Percentiles rank a stretch among this genome's conserved stretches.
phyloP scores from a whole-genome alignment of 495 filamentous ascomycete genomes.

The Parmelia sp. region DNA sequence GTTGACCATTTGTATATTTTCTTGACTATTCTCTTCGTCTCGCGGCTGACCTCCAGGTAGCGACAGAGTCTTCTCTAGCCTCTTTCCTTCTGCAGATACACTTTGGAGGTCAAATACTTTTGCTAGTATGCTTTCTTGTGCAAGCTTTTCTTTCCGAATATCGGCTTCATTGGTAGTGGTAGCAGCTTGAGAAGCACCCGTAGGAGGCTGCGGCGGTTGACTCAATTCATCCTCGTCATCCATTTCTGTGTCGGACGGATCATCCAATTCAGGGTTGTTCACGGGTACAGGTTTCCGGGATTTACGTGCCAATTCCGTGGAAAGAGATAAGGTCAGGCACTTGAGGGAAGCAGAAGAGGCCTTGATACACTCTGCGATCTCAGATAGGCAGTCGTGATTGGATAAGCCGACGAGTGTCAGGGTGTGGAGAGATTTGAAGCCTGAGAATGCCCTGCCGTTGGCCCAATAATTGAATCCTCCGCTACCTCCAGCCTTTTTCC shows the following conservation, averaged over 20 bases:
- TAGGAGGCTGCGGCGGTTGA: conserved; percentile 14
- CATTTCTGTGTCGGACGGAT: conserved; percentile 43
- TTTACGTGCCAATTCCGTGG: conserved; percentile 42
- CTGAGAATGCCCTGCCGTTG: conserved; percentile 44
- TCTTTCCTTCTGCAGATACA: conserved; percentile 27
- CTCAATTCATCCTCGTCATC: conserved; percentile 43
- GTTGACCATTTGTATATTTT: conserved; percentile 41
- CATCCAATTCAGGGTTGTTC: conserved; percentile 28
- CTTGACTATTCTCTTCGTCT: conserved; percentile 31
- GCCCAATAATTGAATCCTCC: conserved; percentile 23
- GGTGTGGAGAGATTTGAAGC: conserved; percentile 49
- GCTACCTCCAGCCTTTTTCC: conserved; percentile 16
- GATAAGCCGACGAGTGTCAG: conserved; percentile 54
- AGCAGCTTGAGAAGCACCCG: conserved; percentile 11
- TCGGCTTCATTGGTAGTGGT: conserved; percentile 28
- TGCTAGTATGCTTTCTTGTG: conserved; percentile 49
- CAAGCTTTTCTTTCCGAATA: conserved; percentile 42
- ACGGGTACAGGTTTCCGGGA: conserved; percentile 44
- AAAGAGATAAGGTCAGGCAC: conserved; percentile 53
- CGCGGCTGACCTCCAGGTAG: conserved; percentile 14
- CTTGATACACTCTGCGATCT: conserved; percentile 47
- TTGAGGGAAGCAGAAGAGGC: conserved; percentile 46
- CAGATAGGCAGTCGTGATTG: conserved; percentile 45
- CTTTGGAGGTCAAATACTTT: conserved; percentile 48
- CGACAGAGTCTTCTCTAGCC: conserved; percentile 28